Evolutionary conservation across 768 basidiomycete species (phyloP).

Genomic region (Sporobolomyces phaffii): DNA sequence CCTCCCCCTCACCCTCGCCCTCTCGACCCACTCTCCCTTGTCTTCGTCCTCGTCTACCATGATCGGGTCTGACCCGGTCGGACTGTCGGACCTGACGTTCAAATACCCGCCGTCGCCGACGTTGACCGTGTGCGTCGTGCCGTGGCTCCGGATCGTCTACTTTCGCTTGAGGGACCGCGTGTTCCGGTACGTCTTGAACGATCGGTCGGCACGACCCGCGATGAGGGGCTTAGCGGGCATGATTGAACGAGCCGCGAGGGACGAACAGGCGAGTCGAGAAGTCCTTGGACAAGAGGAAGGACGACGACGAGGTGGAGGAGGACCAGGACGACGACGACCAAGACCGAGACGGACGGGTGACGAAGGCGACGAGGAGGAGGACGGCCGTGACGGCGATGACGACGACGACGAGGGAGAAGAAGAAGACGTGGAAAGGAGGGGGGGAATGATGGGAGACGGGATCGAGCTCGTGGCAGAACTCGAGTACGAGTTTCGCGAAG

Average conservation of each 20-base stretch:
- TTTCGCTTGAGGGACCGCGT: constrained; percentile 15
- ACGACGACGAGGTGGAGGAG: too few relatives aligned
- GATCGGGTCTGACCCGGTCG: constrained; percentile 18
- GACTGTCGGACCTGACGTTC: constrained; percentile 35
- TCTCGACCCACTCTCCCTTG: constrained; percentile 19
- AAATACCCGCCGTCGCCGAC: constrained; percentile 38
- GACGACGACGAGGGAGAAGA: too few relatives aligned
- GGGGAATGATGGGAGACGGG: background rate
- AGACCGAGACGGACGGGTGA: background rate
- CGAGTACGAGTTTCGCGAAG: constrained; percentile 16
- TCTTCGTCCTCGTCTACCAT: background rate
- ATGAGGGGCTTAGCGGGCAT: constrained; percentile 26
- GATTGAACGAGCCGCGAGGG: constrained; percentile 22
- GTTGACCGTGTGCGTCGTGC: constrained; percentile 38
- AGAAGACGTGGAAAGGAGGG: background rate
- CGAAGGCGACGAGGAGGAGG: too few relatives aligned
- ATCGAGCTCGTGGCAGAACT: constrained; percentile 24
- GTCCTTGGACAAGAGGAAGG: too few relatives aligned
- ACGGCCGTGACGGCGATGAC: too few relatives aligned
- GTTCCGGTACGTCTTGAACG: constrained; percentile 30
- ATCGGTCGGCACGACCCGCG: constrained; percentile 19
- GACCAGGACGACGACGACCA: background rate
- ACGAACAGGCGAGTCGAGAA: background rate
- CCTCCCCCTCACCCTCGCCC: constrained; percentile 38
- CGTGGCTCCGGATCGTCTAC: constrained; percentile 39